Percentiles rank a stretch among this genome's conserved stretches.
Evolutionary conservation across 495 filamentous ascomycete species (phyloP).

Genomic region (Eremomyces bilateralis): DNA sequence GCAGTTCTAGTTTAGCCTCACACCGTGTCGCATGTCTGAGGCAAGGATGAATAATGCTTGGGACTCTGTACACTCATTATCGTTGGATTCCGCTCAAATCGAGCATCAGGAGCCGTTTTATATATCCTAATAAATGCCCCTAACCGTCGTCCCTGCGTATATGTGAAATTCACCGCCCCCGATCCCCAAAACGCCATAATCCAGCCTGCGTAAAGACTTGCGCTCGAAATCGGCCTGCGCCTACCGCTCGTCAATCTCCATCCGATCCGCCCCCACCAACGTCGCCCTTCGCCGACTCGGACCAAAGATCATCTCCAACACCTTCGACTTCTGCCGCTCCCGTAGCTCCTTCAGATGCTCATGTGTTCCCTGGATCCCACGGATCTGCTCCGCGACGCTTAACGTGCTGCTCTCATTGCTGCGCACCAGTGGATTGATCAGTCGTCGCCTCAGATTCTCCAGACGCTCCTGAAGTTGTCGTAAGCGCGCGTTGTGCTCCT

Average conservation of each 20-base stretch:
- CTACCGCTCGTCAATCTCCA: not conserved
- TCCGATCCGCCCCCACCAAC: not conserved
- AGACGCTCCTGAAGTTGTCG: constrained; percentile 59
- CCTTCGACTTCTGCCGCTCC: constrained; percentile 56
- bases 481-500: constrained; percentile 64
- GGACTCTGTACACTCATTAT: no score
- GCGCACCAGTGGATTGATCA: constrained; percentile 62
- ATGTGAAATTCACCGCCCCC: no score
- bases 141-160: no score
- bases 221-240: no score
- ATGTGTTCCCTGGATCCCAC: constrained; percentile 57
- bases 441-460: constrained; percentile 50
- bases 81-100: no score
- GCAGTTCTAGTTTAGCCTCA: no score
- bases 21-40: no score
- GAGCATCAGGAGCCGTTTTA: no score
- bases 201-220: no score
- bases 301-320: constrained; percentile 35
- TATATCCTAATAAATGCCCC: no score
- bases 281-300: not conserved
- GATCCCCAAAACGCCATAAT: no score
- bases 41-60: no score
- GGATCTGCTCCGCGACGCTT: constrained; percentile 63
- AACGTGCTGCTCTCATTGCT: constrained; percentile 42
- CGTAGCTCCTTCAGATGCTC: constrained; percentile 49